Evolutionary conservation across 257 asterid genomes (phyloP), one percentile per base, ranked within the genome.

Genomic region (Solanum corneliomulleri): DNA sequence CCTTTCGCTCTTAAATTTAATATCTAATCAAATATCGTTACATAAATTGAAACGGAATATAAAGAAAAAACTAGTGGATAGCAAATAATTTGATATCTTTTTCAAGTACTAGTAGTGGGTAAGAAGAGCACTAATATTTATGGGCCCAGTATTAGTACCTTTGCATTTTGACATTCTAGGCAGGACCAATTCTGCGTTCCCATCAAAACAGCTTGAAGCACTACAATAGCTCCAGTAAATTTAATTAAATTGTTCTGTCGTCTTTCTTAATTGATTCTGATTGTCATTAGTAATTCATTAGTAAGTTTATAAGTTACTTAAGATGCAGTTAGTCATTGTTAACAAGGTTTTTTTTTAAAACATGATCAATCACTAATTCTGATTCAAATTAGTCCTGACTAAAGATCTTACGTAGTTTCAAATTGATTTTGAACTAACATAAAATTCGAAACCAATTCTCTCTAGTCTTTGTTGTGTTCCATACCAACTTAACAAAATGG

Each of bases 91-190:
- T 81, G 45, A 49, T 49, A 29, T 81, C 31, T 18, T 31, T 81
- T 49, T 49, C 70, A 31, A 49, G 45, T 49, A 49, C 69, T 81
- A 10, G 27, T 80, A 18, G 85, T 81, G 85, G 85, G 85, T 49
- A 29, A 81, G 70, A 29, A 81, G 70, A 49, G 85, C 85, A 29
- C 45, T 81, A 49, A 49, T 18, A 5, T 20, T 29, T 49, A 35
- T 15, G 85, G 85, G 25, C 31, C 69, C 85, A 81, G 3, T 49
- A 29, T 81, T 23, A 49, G 85, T 31, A 80, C 44, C 85, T 81
- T 81, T 29, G 85, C 29, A 81, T 81, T 29, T 81, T 81, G 44
- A 81, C 68, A 81, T 81, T 81, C 69, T 29, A 31, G n/a, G 45
- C 45, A 49, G 44, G 29, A 47, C 44, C 29, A 47, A 49, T 81